Percentiles rank a stretch among this genome's conserved stretches.
These are phyloP conservation scores for Fusarium liriodendri DNA, from an alignment of 2,329 filamentous ascomycete species.

Conservation along the genomic window DNA sequence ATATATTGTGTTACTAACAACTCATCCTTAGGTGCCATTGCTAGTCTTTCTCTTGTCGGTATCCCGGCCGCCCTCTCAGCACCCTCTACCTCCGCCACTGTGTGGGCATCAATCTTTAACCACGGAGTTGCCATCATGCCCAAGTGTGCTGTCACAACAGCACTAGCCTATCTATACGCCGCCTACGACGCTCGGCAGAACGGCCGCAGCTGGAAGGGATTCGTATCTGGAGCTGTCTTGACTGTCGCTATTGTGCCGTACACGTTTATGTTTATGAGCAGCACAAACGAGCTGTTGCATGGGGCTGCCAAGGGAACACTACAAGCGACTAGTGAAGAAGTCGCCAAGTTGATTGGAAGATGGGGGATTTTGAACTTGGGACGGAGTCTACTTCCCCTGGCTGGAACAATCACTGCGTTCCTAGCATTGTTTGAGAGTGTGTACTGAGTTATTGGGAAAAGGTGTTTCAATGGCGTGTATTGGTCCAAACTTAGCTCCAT, in stretches of 20 bases:
- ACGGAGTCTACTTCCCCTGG: constrained; percentile 47
- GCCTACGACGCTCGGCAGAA: constrained; percentile 48
- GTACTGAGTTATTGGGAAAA: neutral
- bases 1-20: neutral
- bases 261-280: constrained; percentile 51
- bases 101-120: constrained; percentile 53
- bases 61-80: constrained; percentile 47
- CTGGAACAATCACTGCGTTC: constrained; percentile 43
- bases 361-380: constrained; percentile 46
- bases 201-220: constrained; percentile 49
- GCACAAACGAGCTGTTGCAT: constrained; percentile 50
- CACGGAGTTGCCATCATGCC: constrained; percentile 53
- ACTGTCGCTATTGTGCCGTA: constrained; percentile 55
- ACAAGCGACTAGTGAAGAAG: constrained; percentile 25
- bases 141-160: constrained; percentile 47
- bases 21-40: constrained; percentile 48
- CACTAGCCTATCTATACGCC: constrained; percentile 50
- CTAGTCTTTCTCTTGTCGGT: constrained; percentile 50
- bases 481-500: neutral
- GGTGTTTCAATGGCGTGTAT: neutral
- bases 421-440: constrained; percentile 32
- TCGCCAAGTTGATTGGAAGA: constrained; percentile 39
- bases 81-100: constrained; percentile 45
- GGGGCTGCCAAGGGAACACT: constrained; percentile 36
- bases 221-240: constrained; percentile 47